Evolutionary conservation across 306 rosid species (phyloP).

Genomic region (Trifolium dubium): DNA sequence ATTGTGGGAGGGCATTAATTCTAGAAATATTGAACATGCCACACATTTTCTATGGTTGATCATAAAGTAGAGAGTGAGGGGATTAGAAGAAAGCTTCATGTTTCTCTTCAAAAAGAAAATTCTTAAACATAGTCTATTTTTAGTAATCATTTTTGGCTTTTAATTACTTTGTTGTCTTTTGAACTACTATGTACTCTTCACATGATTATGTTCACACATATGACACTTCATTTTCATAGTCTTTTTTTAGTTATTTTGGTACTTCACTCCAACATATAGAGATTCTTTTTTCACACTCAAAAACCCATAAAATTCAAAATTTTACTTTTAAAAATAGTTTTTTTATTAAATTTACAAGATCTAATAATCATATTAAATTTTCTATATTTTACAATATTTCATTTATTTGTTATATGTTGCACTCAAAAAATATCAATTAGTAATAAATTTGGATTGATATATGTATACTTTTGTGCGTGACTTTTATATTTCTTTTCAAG

Average conservation of each 20-base stretch:
- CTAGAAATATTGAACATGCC: not conserved
- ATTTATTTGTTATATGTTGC: not conserved
- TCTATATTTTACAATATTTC: not conserved
- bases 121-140: not conserved
- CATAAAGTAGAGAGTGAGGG: conserved; percentile 2
- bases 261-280: not conserved
- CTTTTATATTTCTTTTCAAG: not conserved
- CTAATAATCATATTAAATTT: not conserved
- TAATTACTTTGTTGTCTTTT: not conserved
- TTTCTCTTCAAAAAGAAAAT: not conserved
- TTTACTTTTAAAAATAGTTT: not conserved
- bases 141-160: not conserved
- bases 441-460: not conserved
- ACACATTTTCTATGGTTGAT: not conserved
- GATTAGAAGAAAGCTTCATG: not conserved
- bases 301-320: not conserved
- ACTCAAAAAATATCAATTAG: not conserved
- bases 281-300: not conserved
- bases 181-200: not conserved
- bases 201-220: not conserved
- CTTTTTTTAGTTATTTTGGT: not conserved
- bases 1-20: conserved; percentile 4
- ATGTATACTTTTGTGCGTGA: not conserved
- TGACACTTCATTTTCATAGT: not conserved
- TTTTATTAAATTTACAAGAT: not conserved